Conservation (phyloP, 306 rosid genomes). For the Quercus bicolor region DNA sequence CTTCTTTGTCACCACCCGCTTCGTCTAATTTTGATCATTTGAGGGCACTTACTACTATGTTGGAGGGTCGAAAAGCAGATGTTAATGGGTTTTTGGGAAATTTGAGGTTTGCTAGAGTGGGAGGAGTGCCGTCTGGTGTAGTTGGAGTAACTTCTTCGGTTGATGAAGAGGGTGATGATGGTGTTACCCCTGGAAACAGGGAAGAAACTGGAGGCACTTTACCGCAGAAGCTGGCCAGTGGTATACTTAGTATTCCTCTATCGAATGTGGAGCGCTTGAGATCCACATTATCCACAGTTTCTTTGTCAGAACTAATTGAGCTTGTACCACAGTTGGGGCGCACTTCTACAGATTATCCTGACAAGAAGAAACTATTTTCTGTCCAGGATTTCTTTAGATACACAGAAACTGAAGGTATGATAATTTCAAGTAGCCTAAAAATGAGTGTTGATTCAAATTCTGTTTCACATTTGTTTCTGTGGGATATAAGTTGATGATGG, state of each 20-base stretch:
- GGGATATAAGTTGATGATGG: neutral
- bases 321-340: slow-evolving; percentile 81
- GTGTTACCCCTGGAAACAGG: slow-evolving; percentile 36
- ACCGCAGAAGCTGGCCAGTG: slow-evolving; percentile 81
- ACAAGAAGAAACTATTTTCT: slow-evolving; percentile 85
- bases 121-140: slow-evolving; percentile 72
- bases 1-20: slow-evolving; percentile 21
- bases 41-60: slow-evolving; percentile 45
- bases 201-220: slow-evolving; percentile 64
- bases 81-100: slow-evolving; percentile 85
- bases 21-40: slow-evolving; percentile 49
- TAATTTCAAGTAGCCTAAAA: slow-evolving; percentile 8
- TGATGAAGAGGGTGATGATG: slow-evolving; percentile 55
- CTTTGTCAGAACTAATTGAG: slow-evolving; percentile 84
- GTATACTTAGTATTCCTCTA: slow-evolving; percentile 79
- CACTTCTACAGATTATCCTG: slow-evolving; percentile 85
- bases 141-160: slow-evolving; percentile 59
- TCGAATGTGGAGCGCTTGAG: slow-evolving; percentile 96
- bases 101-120: slow-evolving; percentile 87
- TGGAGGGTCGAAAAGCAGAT: slow-evolving; percentile 67
- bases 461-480: slow-evolving; percentile 1
- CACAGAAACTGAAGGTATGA: slow-evolving; percentile 96
- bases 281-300: slow-evolving; percentile 83
- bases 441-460: slow-evolving; percentile 14
- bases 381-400: slow-evolving; percentile 98